These are phyloP conservation scores for Botrytis deweyae DNA, from an alignment of 2,329 filamentous ascomycete species.

Conservation along the genomic window DNA sequence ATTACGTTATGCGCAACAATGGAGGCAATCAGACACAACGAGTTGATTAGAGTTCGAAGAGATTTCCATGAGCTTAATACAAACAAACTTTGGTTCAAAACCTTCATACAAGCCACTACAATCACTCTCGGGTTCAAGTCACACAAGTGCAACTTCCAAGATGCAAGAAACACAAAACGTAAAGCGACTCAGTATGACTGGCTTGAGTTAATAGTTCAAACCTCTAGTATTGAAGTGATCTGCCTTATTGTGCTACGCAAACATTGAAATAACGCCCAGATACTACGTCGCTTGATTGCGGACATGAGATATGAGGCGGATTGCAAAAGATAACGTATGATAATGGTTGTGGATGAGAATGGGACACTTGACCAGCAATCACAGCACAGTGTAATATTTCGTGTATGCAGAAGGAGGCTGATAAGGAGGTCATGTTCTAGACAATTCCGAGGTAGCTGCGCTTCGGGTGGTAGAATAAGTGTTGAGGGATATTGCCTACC, in stretches of 20 bases:
- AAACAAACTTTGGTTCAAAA: background rate
- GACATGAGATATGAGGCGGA: constrained; percentile 1
- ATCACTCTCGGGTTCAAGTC: background rate
- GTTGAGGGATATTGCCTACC: background rate
- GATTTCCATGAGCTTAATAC: background rate
- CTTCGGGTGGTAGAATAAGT: background rate
- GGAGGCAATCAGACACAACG: background rate
- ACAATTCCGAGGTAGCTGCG: background rate
- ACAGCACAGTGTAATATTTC: background rate
- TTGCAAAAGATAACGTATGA: background rate
- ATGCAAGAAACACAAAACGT: background rate
- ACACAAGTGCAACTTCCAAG: background rate
- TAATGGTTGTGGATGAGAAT: background rate
- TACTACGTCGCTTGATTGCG: background rate
- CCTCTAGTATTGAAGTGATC: background rate
- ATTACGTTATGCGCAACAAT: background rate
- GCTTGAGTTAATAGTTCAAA: background rate
- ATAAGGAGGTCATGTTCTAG: background rate
- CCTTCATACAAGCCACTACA: background rate
- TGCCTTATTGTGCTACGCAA: constrained; percentile 12
- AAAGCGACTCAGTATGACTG: background rate
- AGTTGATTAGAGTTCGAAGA: background rate
- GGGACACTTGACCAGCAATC: constrained; percentile 14
- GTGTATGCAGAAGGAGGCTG: constrained; percentile 12
- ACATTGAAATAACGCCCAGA: background rate